Evolutionary conservation across 768 basidiomycete species (phyloP).

Genomic region (Crassisporium funariophilum): DNA sequence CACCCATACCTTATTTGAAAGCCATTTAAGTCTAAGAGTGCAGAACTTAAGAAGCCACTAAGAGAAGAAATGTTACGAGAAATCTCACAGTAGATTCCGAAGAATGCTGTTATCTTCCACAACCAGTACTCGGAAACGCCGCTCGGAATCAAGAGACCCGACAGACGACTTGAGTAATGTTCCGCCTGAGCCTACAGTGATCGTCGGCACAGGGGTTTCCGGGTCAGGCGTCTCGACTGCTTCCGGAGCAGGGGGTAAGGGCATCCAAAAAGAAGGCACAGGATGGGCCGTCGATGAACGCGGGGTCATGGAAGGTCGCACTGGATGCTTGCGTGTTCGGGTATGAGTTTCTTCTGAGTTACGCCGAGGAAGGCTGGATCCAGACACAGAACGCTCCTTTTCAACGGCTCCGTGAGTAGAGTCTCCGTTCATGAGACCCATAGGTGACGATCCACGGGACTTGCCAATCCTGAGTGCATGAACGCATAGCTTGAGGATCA

Average conservation of each 20-base stretch:
- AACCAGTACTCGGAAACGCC: constrained; percentile 67
- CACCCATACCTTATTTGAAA: constrained; percentile 53
- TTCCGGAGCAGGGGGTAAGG: constrained; percentile 35
- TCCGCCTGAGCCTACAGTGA: constrained; percentile 61
- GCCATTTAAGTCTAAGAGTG: constrained; percentile 59
- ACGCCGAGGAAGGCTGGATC: constrained; percentile 17
- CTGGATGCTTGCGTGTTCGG: constrained; percentile 11
- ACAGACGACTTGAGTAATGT: constrained; percentile 71
- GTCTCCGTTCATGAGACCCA: constrained; percentile 11
- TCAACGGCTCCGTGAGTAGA: constrained; percentile 1
- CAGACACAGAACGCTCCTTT: constrained; percentile 10
- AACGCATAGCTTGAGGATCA: constrained; percentile 63
- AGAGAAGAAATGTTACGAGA: constrained; percentile 3
- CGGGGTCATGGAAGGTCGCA: constrained; percentile 55
- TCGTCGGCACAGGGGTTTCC: constrained; percentile 40
- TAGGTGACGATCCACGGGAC: constrained; percentile 28
- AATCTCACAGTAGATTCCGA: constrained; percentile 73
- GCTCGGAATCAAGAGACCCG: constrained; percentile 48
- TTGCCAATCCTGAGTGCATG: constrained; percentile 55
- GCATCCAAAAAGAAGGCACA: constrained; percentile 32
- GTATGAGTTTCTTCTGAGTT: constrained; percentile 50
- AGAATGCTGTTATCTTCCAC: constrained; percentile 92
- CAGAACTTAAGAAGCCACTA: constrained; percentile 1
- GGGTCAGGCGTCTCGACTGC: constrained; percentile 24
- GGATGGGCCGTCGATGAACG: constrained; percentile 55